Evolutionary conservation across 306 rosid genomes (phyloP), one percentile per base, ranked within the genome.

Genomic region (Vigna unguiculata): DNA sequence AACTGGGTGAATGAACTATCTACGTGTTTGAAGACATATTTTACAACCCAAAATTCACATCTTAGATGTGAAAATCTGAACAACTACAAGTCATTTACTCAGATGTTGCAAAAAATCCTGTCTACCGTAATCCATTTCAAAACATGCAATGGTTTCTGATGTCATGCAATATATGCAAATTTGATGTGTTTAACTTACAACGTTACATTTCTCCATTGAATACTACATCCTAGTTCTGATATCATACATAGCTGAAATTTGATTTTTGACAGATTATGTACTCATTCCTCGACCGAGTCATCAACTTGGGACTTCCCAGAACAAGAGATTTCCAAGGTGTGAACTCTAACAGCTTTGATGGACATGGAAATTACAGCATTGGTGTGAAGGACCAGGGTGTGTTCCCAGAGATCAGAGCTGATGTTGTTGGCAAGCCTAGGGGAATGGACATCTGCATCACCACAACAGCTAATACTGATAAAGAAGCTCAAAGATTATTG

Each of bases 241-340:
- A 32, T 32, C 7, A 32, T 30, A 30, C 34, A 34, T 34, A 6
- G 9, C 9, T 6, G 40, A 34, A 34, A 34, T 34, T 79, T 63
- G 36, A 36, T 66, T 71, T 80, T 72, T 34, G 74, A 62, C 78
- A 95, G 99, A 60, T 88, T 66, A 95, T 95, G 97, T 88, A 79
- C 80, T 83, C 96, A 9, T 95, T 95, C 86, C 84, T 95, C 8
- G 97, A 95, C 80, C 93, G 97, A 13, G 85, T 92, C 11, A 77
- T 95, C 76, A 95, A 95, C 90, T 86, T 95, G 84, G 85, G 82
- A 62, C 85, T 95, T 87, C 97, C 99, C 9, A 88, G 99, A 81
- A 86, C 97, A 53, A 88, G 99, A 85, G 99, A 95, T 87, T 95
- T 95, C 78, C 99, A 95, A 80, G 99, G 99, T 41, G 25, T 95